A percentile compares a stretch with the other conserved stretches of the same genome.
phyloP scores from a whole-genome alignment of 139 green algal species.

The Picochlorum sp. region DNA sequence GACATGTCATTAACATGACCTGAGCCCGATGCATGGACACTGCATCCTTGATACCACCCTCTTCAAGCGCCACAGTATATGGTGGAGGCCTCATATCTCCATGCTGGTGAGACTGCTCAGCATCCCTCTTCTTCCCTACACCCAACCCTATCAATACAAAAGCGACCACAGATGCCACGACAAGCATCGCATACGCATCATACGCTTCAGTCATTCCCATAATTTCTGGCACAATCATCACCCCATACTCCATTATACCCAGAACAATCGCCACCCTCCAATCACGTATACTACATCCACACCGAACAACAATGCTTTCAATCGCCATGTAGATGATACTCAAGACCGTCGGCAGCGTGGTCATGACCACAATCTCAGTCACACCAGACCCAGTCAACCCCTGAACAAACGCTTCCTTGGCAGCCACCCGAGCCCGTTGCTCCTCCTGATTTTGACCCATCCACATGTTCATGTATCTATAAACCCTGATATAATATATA shows the following conservation, averaged over 20 bases:
- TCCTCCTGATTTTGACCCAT: too few species aligned
- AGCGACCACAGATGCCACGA: background rate
- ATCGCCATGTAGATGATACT: too few species aligned
- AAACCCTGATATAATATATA: too few species aligned
- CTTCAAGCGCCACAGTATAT: too few species aligned
- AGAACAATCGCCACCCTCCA: background rate
- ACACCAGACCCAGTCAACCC: background rate
- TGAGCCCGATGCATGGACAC: constrained; percentile 37
- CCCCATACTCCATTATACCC: background rate
- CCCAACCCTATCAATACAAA: background rate
- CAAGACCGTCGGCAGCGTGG: background rate
- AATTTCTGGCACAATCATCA: background rate
- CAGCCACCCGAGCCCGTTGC: too few species aligned
- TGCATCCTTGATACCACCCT: background rate
- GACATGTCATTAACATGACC: constrained; percentile 66
- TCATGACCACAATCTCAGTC: background rate
- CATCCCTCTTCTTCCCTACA: background rate
- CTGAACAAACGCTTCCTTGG: constrained; percentile 1
- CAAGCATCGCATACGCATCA: background rate
- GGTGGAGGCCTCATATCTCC: too few species aligned
- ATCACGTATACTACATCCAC: background rate
- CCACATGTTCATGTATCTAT: too few species aligned
- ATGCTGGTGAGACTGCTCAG: too few species aligned
- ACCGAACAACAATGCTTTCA: background rate
- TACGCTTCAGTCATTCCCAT: background rate